Conservation (phyloP, 2,329 filamentous ascomycete genomes). For the Neofusicoccum kwambonambiense region DNA sequence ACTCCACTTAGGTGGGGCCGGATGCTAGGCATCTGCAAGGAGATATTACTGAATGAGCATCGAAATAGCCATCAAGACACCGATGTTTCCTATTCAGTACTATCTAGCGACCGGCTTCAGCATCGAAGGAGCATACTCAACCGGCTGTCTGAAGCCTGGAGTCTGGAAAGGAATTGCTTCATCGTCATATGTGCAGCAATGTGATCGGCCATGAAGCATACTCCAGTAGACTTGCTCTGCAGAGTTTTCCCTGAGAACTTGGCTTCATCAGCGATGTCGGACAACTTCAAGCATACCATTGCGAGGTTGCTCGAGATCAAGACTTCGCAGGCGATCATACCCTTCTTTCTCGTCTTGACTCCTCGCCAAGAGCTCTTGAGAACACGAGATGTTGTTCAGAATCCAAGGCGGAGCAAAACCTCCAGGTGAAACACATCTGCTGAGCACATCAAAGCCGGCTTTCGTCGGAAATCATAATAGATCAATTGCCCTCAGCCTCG, state of each 20-base stretch:
- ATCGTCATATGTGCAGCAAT: no score
- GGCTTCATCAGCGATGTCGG: not conserved
- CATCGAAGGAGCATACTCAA: no score
- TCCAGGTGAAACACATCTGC: not conserved
- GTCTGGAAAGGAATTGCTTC: no score
- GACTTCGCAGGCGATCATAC: not conserved
- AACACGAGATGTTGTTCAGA: not conserved
- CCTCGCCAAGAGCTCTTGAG: not conserved
- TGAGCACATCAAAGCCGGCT: not conserved
- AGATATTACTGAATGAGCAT: no score
- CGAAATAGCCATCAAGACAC: no score
- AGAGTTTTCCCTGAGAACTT: not conserved
- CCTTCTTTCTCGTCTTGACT: not conserved
- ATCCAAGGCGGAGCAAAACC: not conserved
- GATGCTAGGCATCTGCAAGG: no score
- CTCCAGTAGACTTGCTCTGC: not conserved
- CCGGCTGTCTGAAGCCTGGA: no score
- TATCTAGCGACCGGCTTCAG: no score
- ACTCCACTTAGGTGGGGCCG: no score
- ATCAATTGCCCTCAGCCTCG: not conserved
- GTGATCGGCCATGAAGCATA: no score
- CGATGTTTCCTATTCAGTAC: no score
- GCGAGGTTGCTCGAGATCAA: not conserved
- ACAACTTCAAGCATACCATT: not conserved
- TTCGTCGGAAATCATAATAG: not conserved